Conservation (phyloP, 2,329 filamentous ascomycete species). For the Ceratocystis cacaofunesta region DNA sequence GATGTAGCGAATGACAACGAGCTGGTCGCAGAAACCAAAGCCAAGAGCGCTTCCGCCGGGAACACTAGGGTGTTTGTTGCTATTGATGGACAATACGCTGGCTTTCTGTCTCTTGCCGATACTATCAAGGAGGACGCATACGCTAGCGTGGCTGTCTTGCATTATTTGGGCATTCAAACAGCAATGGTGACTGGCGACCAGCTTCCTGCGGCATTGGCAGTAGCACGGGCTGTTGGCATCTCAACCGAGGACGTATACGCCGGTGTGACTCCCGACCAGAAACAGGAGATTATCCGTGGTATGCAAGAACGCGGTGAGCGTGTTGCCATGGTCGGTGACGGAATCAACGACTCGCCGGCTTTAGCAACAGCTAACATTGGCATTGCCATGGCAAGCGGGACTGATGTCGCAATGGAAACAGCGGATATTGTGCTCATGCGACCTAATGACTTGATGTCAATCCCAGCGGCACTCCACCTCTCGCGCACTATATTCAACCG, state of each 20-base stretch:
- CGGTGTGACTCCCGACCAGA: constrained; percentile 80
- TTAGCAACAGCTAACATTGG: constrained; percentile 85
- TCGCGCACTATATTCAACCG: constrained; percentile 73
- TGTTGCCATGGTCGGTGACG: constrained; percentile 95
- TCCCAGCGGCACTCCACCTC: constrained; percentile 74
- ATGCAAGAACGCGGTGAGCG: constrained; percentile 61
- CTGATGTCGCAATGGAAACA: constrained; percentile 94
- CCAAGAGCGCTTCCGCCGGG: constrained; percentile 39
- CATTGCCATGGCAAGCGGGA: constrained; percentile 82
- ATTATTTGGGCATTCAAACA: constrained; percentile 70
- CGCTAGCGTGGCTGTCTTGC: constrained; percentile 66
- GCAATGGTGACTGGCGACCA: constrained; percentile 94
- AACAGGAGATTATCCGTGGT: constrained; percentile 67
- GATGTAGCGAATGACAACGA: constrained; percentile 50
- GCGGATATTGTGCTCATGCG: constrained; percentile 94
- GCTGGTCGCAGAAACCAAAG: constrained; percentile 24
- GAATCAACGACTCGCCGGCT: constrained; percentile 95
- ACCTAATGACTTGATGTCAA: constrained; percentile 76
- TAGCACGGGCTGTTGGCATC: constrained; percentile 73
- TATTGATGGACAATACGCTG: constrained; percentile 67
- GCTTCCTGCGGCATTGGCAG: constrained; percentile 64
- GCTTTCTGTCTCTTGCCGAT: constrained; percentile 71
- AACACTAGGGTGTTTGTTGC: constrained; percentile 86
- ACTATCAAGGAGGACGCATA: constrained; percentile 79
- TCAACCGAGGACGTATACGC: constrained; percentile 60